These are phyloP conservation scores for Mediolabrus comicus DNA, from an alignment of 108 stramenopile species.

Conservation along the genomic window DNA sequence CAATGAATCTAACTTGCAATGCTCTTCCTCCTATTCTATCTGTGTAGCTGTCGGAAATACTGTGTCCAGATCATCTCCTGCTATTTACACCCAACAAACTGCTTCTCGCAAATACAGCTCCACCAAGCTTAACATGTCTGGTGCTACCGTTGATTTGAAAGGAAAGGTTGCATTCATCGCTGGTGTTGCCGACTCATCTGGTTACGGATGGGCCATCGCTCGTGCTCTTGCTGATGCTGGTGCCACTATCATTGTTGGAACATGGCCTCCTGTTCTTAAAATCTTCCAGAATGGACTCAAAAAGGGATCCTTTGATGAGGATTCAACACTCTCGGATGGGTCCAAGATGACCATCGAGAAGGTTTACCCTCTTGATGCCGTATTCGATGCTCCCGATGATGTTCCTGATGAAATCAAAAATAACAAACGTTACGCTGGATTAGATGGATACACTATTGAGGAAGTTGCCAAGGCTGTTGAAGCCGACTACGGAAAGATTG, in stretches of 20 bases:
- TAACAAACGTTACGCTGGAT: conserved; percentile 95
- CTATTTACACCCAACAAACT: conserved; percentile 27
- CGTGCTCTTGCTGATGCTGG: conserved; percentile 94
- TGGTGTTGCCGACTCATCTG: conserved; percentile 96
- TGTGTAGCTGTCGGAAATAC: conserved; percentile 36
- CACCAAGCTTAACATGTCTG: conserved; percentile 57
- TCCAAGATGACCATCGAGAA: conserved; percentile 92
- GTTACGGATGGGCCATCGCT: conserved; percentile 98
- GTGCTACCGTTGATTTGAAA: conserved; percentile 67
- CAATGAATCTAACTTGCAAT: neutral
- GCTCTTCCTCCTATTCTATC: neutral
- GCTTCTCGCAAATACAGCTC: conserved; percentile 44
- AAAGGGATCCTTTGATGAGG: conserved; percentile 89
- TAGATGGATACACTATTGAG: conserved; percentile 92
- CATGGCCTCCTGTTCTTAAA: conserved; percentile 98
- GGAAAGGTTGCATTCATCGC: conserved; percentile 97
- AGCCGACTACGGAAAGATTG: conserved; percentile 97
- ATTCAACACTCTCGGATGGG: conserved; percentile 82
- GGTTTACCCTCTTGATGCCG: conserved; percentile 97
- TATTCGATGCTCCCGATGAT: conserved; percentile 92
- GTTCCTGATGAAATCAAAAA: conserved; percentile 92
- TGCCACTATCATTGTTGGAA: conserved; percentile 95
- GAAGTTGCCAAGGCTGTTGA: conserved; percentile 93
- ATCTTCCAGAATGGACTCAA: conserved; percentile 90
- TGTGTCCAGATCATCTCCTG: conserved; percentile 24